Evolutionary conservation across 2,329 filamentous ascomycete genomes (phyloP), one percentile per base, ranked within the genome.

Genomic region (Colletotrichum orchidophilum): DNA sequence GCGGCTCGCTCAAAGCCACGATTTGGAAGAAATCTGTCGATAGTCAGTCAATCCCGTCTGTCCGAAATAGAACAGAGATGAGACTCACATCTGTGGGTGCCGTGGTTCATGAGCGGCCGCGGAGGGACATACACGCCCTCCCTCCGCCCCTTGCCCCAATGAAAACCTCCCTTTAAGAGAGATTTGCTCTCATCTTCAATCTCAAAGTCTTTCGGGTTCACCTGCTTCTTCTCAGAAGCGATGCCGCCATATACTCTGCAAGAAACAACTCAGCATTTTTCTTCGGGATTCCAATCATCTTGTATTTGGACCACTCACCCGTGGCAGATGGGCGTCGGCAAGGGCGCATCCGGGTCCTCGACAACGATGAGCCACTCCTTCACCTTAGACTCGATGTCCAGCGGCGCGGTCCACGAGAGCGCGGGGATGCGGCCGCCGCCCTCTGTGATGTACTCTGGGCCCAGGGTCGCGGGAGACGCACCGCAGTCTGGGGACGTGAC

Each of bases 61-160:
- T n/a, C 1, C 39, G 3, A 7, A 7, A 42, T 15, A 5, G 0
- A 46, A 4, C 3, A 46, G 21, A 24, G 12, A 5, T 15, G 2
- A 6, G 1, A 75, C 81, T 78, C 75, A 83, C 82, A 89, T 66
- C 87, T 79, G 76, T 89, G 86, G 26, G 81, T 80, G 0, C 87
- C 87, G 73, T 88, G 84, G 29, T 87, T 87, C 63, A 86, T 75
- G 39, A 87, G 76, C 21, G 86, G 85, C 13, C 81, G 76, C 1
- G 87, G 86, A 0, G 83, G 79, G 4, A 83, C 79, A 71, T 87
- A 88, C 0, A 86, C 75, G 4, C 35, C 78, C 0, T 81, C 80
- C 3, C 80, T 77, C 5, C 80, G 75, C 27, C 82, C 87, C 70
- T 80, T 76, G 2, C 85, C 86, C 57, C 85, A 86, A 65, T 81